Evolutionary conservation across 768 basidiomycete genomes (phyloP), one percentile per base, ranked within the genome.

Genomic region (Lactarius sp.): DNA sequence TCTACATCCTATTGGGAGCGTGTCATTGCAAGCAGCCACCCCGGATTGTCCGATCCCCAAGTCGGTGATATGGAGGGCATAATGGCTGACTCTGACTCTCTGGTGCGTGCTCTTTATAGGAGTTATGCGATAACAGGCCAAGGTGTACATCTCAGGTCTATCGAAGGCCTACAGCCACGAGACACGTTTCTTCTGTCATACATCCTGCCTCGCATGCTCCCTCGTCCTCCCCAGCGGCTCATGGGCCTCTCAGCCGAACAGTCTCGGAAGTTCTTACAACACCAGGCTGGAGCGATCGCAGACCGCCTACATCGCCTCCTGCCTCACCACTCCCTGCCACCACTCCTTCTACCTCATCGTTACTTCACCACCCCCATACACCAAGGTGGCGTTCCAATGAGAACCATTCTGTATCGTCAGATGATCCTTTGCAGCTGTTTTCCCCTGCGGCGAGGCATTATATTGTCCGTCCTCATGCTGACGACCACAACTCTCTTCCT

Each of bases 351-450:
- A 37, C 5, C n/a, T 47, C 52, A 1, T 39, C 56, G 13, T 53
- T 50, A 1, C 22, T 9, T 47, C 42, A n/a, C 16, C 52, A 6
- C 52, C 18, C 34, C 31, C n/a, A 46, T 6, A 37, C n/a, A 16
- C 8, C 10, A 2, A 37, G 36, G 10, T 33, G 39, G 4, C 16
- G 33, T 34, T 7, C 55, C 4, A n/a, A 14, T 20, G 42, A 44
- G 14, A 42, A 22, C 6, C 6, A 31, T 18, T 49, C 44, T 31
- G 20, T 33, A n/a, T 37, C 18, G 1, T 63, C 62, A 14, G 44
- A 42, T 20, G 56, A 63, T n/a, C 62, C 62, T 31, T 47, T 63
- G 20, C 56, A 59, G 4, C 22, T 53, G 4, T 8, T 53, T 1
- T 39, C 34, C 10, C 22, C 50, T 46, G 33, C 33, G 10, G 5